Base-by-base conservation (phyloP, 2,329 filamentous ascomycete genomes). In the Biscogniauxia marginata region DNA sequence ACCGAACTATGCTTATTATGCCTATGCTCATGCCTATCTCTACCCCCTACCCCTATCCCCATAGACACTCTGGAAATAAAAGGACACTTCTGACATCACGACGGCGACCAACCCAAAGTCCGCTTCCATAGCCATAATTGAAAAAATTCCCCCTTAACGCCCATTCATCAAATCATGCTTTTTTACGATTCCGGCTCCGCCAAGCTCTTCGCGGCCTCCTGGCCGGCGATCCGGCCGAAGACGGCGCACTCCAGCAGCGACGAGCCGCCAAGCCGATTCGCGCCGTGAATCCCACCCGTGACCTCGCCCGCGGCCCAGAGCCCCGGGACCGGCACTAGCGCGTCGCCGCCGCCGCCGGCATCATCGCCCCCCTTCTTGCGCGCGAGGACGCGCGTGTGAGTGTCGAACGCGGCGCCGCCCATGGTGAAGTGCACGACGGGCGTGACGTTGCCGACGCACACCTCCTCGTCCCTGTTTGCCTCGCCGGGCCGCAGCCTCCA, bases 371-470 rank as follows among this genome's bases (percentile, higher is more conserved):
- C 65, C 5, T 73, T 70, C 2, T 70, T 64, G 7, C 66, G 64
- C 20, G 74, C 69, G 11, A 88, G 63, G 0, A 87, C 78, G 59
- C 81, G 77, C 1, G 78, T 76, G 46, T 77, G 72, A 6, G 79
- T 72, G 61, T 84, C 81, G 60, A 87, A 83, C 2, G 80, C 73
- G 0, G 80, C 84, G 0, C 85, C 85, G 4, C 85, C 85, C 85
- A 88, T 88, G 1, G 85, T 87, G 63, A 87, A 88, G 64, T 88
- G 85, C 2, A 84, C 77, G 0, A 87, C 82, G 0, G 85, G 85
- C 4, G 85, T 88, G 1, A 88, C 82, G 1, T 69, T 76, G 0
- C 84, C 85, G 0, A 86, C 68, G 57, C 82, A 85, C 0, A 87
- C 73, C 23, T 82, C 75, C 3, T 81, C 75, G 0, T 85, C 80